phyloP scores from a whole-genome alignment of 352 stramenopile species.

The Globisporangium paroecandrum region DNA sequence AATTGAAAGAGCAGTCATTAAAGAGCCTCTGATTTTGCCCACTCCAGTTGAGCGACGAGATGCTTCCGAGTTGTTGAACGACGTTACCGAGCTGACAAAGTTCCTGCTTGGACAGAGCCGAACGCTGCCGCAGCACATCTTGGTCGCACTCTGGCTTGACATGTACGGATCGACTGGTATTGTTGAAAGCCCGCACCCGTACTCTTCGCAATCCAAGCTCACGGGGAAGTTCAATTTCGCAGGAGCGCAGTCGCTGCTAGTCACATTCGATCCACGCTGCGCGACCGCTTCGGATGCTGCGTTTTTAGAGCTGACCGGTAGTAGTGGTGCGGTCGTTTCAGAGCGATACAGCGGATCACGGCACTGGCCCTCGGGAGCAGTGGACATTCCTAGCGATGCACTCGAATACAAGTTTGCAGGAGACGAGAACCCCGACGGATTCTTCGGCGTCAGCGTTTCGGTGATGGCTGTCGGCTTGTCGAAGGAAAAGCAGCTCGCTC shows the following conservation, averaged over 20 bases:
- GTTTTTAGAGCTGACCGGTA: conserved; percentile 20
- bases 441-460: conserved; percentile 58
- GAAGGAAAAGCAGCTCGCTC: conserved; percentile 60
- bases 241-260: conserved; percentile 45
- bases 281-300: conserved; percentile 25
- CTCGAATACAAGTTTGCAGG: conserved; percentile 61
- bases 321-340: conserved; percentile 2
- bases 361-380: conserved; percentile 43
- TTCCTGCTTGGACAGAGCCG: conserved; percentile 61
- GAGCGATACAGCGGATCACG: conserved; percentile 36
- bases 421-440: conserved; percentile 50
- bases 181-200: conserved; percentile 70
- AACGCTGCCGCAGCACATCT: conserved; percentile 44
- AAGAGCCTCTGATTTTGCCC: conserved; percentile 34
- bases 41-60: conserved; percentile 38
- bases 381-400: conserved; percentile 56
- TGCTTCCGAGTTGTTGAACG: conserved; percentile 42
- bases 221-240: conserved; percentile 45
- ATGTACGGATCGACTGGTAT: conserved; percentile 60
- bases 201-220: conserved; percentile 25
- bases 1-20: not conserved
- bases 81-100: conserved; percentile 43
- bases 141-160: conserved; percentile 75
- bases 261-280: conserved; percentile 70
- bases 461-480: conserved; percentile 57